phyloP scores from a whole-genome alignment of 1,139 yeast species.

The Lodderomyces beijingensis region DNA sequence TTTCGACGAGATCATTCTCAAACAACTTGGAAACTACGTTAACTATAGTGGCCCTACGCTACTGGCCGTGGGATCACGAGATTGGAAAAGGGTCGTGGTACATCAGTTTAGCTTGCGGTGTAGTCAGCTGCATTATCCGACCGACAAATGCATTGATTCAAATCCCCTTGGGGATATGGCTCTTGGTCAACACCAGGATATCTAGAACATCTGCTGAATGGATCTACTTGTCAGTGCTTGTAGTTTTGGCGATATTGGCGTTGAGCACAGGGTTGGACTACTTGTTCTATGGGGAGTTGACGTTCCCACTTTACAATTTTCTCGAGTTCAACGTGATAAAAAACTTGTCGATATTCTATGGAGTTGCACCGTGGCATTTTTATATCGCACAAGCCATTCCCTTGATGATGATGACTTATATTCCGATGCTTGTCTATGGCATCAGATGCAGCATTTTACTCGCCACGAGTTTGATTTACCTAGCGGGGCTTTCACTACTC shows the following conservation, averaged over 20 bases:
- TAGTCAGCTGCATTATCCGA: slow-evolving; percentile 60
- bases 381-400: slow-evolving; percentile 83
- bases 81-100: slow-evolving; percentile 17
- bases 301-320: slow-evolving; percentile 67
- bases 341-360: slow-evolving; percentile 78
- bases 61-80: slow-evolving; percentile 59
- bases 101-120: slow-evolving; percentile 40
- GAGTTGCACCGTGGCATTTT: slow-evolving; percentile 81
- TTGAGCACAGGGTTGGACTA: slow-evolving; percentile 49
- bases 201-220: slow-evolving; percentile 12
- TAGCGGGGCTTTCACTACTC: slow-evolving; percentile 53
- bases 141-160: slow-evolving; percentile 84
- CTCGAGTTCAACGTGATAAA: slow-evolving; percentile 70
- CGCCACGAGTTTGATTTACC: slow-evolving; percentile 81
- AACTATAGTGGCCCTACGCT: slow-evolving; percentile 63
- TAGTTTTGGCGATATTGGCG: slow-evolving; percentile 21
- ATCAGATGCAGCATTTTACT: slow-evolving; percentile 53
- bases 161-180: slow-evolving; percentile 50
- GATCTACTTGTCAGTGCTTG: slow-evolving; percentile 12
- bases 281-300: slow-evolving; percentile 52
- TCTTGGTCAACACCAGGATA: slow-evolving; percentile 5
- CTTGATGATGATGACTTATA: slow-evolving; percentile 56
- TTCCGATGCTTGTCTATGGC: slow-evolving; percentile 48
- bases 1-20: slow-evolving; percentile 78
- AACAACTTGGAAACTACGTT: slow-evolving; percentile 76